Evolutionary conservation across 179 eudicot species (phyloP).

Genomic region (Spinacia oleracea): DNA sequence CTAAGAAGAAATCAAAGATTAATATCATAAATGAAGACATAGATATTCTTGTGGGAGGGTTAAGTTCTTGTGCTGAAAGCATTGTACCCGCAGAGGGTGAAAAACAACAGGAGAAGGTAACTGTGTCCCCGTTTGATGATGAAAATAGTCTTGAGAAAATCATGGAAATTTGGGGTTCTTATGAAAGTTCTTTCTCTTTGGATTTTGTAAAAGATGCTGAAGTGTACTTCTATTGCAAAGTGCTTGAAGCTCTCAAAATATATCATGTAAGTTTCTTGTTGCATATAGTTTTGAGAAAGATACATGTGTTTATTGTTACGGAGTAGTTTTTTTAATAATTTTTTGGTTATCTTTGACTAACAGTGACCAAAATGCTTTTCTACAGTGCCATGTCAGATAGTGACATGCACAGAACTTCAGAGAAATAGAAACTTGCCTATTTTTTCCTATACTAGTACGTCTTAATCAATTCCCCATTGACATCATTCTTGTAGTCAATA

Average conservation of each 20-base stretch:
- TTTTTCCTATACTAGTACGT: neutral
- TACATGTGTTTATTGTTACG: neutral
- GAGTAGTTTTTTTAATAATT: neutral
- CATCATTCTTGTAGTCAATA: neutral
- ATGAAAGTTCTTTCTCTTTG: slow-evolving; percentile 29
- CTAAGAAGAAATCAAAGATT: slow-evolving; percentile 52
- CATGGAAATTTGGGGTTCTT: slow-evolving; percentile 62
- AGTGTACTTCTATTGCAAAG: slow-evolving; percentile 61
- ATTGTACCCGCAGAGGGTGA: slow-evolving; percentile 35
- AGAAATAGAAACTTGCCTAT: neutral
- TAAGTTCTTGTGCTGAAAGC: slow-evolving; percentile 34
- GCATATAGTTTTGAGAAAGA: slow-evolving; percentile 4
- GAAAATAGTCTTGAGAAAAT: slow-evolving; percentile 33
- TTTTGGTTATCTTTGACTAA: neutral
- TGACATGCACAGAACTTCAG: neutral
- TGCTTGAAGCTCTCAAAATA: slow-evolving; percentile 68
- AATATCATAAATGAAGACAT: slow-evolving; percentile 41
- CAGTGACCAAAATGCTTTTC: neutral
- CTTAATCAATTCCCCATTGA: neutral
- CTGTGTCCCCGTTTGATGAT: slow-evolving; percentile 30
- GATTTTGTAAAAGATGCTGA: slow-evolving; percentile 42
- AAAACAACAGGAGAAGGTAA: slow-evolving; percentile 24
- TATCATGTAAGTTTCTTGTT: slow-evolving; percentile 64
- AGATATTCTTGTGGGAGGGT: slow-evolving; percentile 80
- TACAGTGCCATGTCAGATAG: neutral